These are phyloP conservation scores for Trichoderma sp. DNA, from an alignment of 2,329 filamentous ascomycete genomes.

Conservation along the genomic window DNA sequence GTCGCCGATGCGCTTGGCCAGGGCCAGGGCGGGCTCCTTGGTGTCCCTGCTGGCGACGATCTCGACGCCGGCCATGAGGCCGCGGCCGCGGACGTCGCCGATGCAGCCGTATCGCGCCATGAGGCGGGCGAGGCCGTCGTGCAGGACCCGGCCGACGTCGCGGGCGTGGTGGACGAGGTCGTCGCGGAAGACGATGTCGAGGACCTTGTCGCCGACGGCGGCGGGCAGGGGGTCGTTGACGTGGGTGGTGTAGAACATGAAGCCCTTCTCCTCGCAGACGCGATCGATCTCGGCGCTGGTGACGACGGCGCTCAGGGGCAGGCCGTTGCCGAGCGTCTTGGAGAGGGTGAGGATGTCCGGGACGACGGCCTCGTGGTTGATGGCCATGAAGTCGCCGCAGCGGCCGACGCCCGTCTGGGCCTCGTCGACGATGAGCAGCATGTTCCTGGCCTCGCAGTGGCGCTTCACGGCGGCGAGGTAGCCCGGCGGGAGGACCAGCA, in stretches of 20 bases:
- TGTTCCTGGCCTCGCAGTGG: constrained; percentile 58
- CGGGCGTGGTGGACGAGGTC: constrained; percentile 51
- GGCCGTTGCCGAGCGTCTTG: constrained; percentile 63
- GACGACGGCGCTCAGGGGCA: constrained; percentile 60
- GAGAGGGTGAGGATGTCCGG: constrained; percentile 62
- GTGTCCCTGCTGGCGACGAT: constrained; percentile 55
- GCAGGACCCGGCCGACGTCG: constrained; percentile 50
- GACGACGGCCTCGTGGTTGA: constrained; percentile 56
- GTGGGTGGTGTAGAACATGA: constrained; percentile 63
- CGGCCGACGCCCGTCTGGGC: constrained; percentile 63
- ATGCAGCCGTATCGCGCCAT: constrained; percentile 60
- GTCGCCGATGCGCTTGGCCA: constrained; percentile 52
- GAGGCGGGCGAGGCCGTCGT: constrained; percentile 49
- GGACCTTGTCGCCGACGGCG: constrained; percentile 62
- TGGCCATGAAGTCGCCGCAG: constrained; percentile 61
- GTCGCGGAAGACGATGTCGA: constrained; percentile 63
- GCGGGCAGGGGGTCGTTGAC: constrained; percentile 64
- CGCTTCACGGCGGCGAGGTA: constrained; percentile 59
- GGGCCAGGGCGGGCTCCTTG: constrained; percentile 50
- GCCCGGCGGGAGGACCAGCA: constrained; percentile 59
- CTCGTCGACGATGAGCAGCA: constrained; percentile 65
- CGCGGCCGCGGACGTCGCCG: constrained; percentile 62
- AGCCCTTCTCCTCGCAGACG: constrained; percentile 52
- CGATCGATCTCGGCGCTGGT: constrained; percentile 57
- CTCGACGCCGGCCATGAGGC: constrained; percentile 61